Evolutionary conservation across 352 stramenopile genomes (phyloP), one percentile per base, ranked within the genome.

Genomic region (Pythium monospermum): DNA sequence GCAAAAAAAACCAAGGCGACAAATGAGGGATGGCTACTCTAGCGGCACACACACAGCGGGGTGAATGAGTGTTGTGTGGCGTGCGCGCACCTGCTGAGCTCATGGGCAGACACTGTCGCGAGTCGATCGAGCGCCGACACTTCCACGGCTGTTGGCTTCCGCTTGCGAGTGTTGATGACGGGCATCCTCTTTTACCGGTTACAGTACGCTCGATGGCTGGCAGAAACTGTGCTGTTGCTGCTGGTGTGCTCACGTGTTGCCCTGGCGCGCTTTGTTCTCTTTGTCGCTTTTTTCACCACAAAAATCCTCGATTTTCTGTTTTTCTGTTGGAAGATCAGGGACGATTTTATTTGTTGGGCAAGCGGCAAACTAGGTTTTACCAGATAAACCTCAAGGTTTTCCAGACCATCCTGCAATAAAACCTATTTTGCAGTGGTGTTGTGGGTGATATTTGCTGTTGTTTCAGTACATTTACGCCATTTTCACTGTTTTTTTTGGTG

Each of bases 391-490:
- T 57, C 40, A 41, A 18, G 16, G 31, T 16, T 19, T 7, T 22
- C 18, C 21, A 22, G 21, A n/a, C n/a, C n/a, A n/a, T 35, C 30
- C 8, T 35, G 30, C 8, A 8, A 27, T 60, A 71, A 71, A 71
- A 71, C 63, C 63, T 68, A 71, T 71, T 71, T 71, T 71, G 63
- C 63, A 66, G 21, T n/a, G n/a, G n/a, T n/a, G n/a, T n/a, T n/a
- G n/a, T n/a, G n/a, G n/a, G n/a, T n/a, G n/a, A n/a, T n/a, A n/a
- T n/a, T n/a, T n/a, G n/a, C n/a, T n/a, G n/a, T n/a, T n/a, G n/a
- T n/a, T n/a, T n/a, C n/a, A n/a, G n/a, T n/a, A n/a, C n/a, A n/a
- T n/a, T n/a, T n/a, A n/a, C n/a, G n/a, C n/a, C n/a, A n/a, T n/a
- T n/a, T n/a, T n/a, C n/a, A n/a, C n/a, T n/a, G n/a, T n/a, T n/a